Evolutionary conservation across 768 basidiomycete species (phyloP).

Genomic region (Porpolomopsis calyptriformis): DNA sequence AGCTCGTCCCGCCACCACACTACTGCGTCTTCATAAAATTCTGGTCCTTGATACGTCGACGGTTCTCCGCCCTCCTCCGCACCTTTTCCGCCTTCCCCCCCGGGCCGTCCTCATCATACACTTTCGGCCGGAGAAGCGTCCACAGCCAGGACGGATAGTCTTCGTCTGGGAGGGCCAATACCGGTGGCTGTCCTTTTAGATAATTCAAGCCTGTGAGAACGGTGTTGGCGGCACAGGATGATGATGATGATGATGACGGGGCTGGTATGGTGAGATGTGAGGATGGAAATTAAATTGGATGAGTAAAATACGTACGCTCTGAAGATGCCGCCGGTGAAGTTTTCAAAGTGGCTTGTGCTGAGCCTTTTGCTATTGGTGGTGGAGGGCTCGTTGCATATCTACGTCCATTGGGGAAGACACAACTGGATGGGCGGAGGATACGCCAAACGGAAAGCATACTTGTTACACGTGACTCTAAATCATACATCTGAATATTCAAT

Average conservation of each 20-base stretch:
- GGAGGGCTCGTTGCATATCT: too few relatives aligned
- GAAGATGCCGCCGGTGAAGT: too few relatives aligned
- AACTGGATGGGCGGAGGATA: too few relatives aligned
- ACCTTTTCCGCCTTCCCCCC: conserved; percentile 57
- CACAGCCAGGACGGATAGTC: conserved; percentile 88
- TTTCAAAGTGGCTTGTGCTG: too few relatives aligned
- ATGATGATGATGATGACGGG: conserved; percentile 25
- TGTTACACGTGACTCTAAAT: too few relatives aligned
- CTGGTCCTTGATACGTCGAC: conserved; percentile 62
- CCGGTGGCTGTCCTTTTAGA: conserved; percentile 69
- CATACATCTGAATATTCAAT: too few relatives aligned
- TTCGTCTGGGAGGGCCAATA: conserved; percentile 68
- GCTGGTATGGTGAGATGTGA: neutral
- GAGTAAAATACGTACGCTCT: too few relatives aligned
- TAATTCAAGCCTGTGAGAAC: conserved; percentile 73
- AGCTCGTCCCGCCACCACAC: too few relatives aligned
- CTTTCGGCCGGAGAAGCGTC: conserved; percentile 55
- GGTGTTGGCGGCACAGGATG: conserved; percentile 65
- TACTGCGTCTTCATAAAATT: conserved; percentile 84
- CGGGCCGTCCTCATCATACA: conserved; percentile 58
- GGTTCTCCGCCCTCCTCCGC: conserved; percentile 48
- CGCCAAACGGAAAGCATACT: too few relatives aligned
- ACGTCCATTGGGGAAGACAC: too few relatives aligned
- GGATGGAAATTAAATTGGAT: too few relatives aligned
- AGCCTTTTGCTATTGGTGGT: too few relatives aligned